A percentile compares a stretch with the other conserved stretches of the same genome.
Evolutionary conservation across 768 basidiomycete species (phyloP).

Genomic region (Chlorophyllum brunneum): DNA sequence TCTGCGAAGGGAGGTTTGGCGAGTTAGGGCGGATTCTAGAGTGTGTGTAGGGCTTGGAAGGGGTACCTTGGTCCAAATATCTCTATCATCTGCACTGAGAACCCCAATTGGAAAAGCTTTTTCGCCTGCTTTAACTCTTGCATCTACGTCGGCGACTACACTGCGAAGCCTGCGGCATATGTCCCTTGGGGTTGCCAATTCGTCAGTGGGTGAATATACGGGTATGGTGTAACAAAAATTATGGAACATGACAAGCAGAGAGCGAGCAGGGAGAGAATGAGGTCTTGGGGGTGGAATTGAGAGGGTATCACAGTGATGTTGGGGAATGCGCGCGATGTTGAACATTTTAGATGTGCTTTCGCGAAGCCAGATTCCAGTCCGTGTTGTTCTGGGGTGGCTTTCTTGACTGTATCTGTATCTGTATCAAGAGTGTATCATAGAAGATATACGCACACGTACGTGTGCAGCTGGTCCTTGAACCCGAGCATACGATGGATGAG

Average conservation of each 20-base stretch:
- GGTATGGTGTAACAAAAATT: constrained; percentile 80
- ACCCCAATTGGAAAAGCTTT: constrained; percentile 59
- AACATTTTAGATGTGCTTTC: constrained; percentile 60
- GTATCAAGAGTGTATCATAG: not conserved
- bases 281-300: constrained; percentile 42
- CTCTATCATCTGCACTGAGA: constrained; percentile 76
- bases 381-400: constrained; percentile 64
- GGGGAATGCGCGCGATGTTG: constrained; percentile 75
- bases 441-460: constrained; percentile 39
- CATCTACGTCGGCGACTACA: constrained; percentile 54
- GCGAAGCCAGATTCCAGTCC: constrained; percentile 68
- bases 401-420: constrained; percentile 62
- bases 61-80: constrained; percentile 75
- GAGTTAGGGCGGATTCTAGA: constrained; percentile 1
- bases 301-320: constrained; percentile 58
- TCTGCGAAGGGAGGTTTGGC: constrained; percentile 44
- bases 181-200: constrained; percentile 31
- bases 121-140: constrained; percentile 49
- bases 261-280: constrained; percentile 42
- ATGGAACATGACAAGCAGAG: constrained; percentile 66
- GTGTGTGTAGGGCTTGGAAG: not conserved
- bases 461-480: constrained; percentile 63
- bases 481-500: constrained; percentile 66
- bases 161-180: constrained; percentile 44
- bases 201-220: constrained; percentile 45